Percentiles rank a stretch among this genome's conserved stretches.
phyloP scores from a whole-genome alignment of 2,329 filamentous ascomycete species.

The Shiraia sp. region DNA sequence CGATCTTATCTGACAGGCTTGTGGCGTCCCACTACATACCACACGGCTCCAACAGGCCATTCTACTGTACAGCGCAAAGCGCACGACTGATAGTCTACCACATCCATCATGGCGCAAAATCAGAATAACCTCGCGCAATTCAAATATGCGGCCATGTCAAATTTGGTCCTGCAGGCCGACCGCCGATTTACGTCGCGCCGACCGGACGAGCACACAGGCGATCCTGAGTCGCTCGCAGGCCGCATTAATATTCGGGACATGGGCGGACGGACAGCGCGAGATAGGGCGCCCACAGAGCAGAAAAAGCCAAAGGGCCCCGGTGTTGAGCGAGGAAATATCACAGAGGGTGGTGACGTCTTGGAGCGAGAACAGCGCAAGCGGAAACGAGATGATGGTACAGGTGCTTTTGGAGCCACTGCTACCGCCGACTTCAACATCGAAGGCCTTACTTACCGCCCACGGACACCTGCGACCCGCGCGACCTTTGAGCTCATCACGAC shows the following conservation, averaged over 20 bases:
- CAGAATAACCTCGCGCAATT: constrained; percentile 83
- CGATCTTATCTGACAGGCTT: no score
- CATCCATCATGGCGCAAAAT: constrained; percentile 31
- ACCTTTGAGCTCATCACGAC: constrained; percentile 95
- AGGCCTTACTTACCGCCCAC: constrained; percentile 86
- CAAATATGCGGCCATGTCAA: constrained; percentile 99
- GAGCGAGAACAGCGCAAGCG: constrained; percentile 84
- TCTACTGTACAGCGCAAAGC: constrained; percentile 20
- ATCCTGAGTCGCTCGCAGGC: constrained; percentile 95
- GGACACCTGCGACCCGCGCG: constrained; percentile 86
- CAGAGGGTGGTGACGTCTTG: constrained; percentile 82
- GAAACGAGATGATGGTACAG: constrained; percentile 70
- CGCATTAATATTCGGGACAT: constrained; percentile 93
- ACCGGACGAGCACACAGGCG: constrained; percentile 92
- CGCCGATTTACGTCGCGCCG: constrained; percentile 91
- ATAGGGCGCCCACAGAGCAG: constrained; percentile 76
- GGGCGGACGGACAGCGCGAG: constrained; percentile 81
- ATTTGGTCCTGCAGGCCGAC: constrained; percentile 99
- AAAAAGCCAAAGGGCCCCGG: constrained; percentile 70
- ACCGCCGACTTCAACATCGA: constrained; percentile 84
- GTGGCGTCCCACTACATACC: no score
- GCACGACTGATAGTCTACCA: constrained; percentile 19
- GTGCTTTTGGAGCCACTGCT: constrained; percentile 70
- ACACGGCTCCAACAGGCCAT: constrained; percentile 9
- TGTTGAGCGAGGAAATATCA: constrained; percentile 73